A percentile compares a stretch with the other conserved stretches of the same genome.
Evolutionary conservation across 805 yeast genomes (phyloP).

Genomic region (Candida ulmi): DNA sequence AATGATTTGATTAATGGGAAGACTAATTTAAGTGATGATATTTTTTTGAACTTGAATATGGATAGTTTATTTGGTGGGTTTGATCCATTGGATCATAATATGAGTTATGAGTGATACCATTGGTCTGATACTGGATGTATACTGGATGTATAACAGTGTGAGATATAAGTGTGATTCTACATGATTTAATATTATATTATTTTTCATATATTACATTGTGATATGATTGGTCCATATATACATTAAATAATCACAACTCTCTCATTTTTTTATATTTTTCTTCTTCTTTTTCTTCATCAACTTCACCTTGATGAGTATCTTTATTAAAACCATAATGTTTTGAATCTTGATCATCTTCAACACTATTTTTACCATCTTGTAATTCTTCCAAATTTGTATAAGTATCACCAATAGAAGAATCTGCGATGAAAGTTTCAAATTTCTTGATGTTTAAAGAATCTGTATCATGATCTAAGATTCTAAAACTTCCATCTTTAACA

Average conservation of each 20-base stretch:
- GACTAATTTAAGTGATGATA: neutral
- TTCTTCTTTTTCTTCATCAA: conserved; percentile 3
- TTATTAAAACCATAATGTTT: conserved; percentile 14
- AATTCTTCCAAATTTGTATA: conserved; percentile 9
- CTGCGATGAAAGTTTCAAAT: conserved; percentile 23
- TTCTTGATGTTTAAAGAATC: conserved; percentile 22
- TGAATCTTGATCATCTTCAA: conserved; percentile 15
- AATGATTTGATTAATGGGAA: neutral
- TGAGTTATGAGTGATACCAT: too few relatives aligned
- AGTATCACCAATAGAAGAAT: conserved; percentile 16
- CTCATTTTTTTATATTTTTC: conserved; percentile 17
- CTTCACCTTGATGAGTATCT: conserved; percentile 17
- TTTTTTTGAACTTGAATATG: neutral
- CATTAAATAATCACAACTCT: conserved; percentile 11
- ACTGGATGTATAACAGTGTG: too few relatives aligned
- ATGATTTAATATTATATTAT: too few relatives aligned
- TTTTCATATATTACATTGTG: too few relatives aligned
- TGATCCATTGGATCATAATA: neutral
- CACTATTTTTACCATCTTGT: conserved; percentile 8
- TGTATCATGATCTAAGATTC: conserved; percentile 7
- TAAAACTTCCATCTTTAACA: conserved; percentile 6
- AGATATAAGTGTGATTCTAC: too few relatives aligned
- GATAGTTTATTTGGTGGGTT: neutral
- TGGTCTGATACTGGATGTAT: too few relatives aligned
- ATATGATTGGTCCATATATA: too few relatives aligned